Evolutionary conservation across 192 early-diverging fungal genomes (phyloP), one percentile per base, ranked within the genome.

Genomic region (Backusella tarrabulga): DNA sequence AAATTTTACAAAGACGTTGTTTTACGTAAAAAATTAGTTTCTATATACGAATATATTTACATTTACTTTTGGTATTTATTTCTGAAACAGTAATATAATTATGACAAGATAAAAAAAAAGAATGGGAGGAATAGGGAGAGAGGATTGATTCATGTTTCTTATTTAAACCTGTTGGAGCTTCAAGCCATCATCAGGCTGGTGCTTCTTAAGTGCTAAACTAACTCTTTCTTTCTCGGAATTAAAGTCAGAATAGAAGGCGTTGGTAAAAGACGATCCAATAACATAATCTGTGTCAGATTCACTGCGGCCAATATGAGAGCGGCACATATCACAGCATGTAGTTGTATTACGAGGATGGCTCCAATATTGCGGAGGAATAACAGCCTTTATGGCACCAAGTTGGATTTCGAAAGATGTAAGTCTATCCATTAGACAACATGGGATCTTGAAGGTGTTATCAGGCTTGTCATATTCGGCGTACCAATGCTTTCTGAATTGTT

Each of bases 241-340:
- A 71, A 76, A 80, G 41, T 56, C 56, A 52, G 75, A 72, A 72
- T 80, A 80, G 71, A 80, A 80, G 6, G 79, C 79, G 67, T 80
- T 76, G 41, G 79, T 80, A 34, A 80, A 80, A 19, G 75, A 7
- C 9, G 71, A 54, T 67, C 79, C 79, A 44, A 80, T 69, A 35
- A 76, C 63, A 35, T 75, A 80, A 42, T 80, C 79, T 14, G 70
- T 71, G 23, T 66, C 52, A 40, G 79, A 80, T 15, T 19, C 63
- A 73, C 79, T 75, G 21, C 50, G 54, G 19, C 70, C 56, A 38
- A 77, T 56, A 72, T 46, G 52, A 12, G 73, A 66, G 52, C 50
- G 35, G 38, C 79, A 76, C 76, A 77, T 71, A 29, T 71, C 70
- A 63, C 79, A 80, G 36, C 76, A 75, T 52, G 75, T 70, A 17